phyloP scores from a whole-genome alignment of 768 basidiomycete genomes.

The Lactarius akahatsu region DNA sequence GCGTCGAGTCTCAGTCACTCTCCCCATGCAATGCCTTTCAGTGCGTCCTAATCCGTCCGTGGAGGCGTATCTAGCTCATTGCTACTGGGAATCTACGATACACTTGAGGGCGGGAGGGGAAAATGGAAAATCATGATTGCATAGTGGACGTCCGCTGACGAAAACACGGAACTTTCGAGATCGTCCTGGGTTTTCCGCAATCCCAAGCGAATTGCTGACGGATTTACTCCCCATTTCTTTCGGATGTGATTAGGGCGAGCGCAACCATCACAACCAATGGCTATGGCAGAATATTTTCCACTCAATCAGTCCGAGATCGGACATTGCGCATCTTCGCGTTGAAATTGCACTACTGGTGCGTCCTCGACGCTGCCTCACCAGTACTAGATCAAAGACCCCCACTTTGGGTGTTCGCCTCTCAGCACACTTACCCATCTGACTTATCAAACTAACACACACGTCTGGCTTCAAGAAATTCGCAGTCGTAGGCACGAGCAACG shows the following conservation, averaged over 20 bases:
- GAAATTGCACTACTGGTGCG: not conserved
- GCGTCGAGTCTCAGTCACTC: too few relatives aligned
- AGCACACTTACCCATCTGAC: not conserved
- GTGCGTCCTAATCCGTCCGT: too few relatives aligned
- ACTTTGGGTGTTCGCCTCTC: not conserved
- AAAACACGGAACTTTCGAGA: not conserved
- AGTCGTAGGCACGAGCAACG: conserved; percentile 10
- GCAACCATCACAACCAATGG: not conserved
- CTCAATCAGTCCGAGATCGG: not conserved
- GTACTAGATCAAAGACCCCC: not conserved
- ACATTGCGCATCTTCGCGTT: too few relatives aligned
- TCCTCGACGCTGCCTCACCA: not conserved
- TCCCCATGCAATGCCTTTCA: too few relatives aligned
- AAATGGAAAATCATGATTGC: not conserved
- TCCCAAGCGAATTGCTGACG: not conserved
- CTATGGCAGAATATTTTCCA: not conserved
- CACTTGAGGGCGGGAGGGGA: too few relatives aligned
- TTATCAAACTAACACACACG: conserved; percentile 1
- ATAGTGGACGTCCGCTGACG: not conserved
- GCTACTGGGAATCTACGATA: too few relatives aligned
- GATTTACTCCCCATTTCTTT: not conserved
- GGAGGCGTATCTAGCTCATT: too few relatives aligned
- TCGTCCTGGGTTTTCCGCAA: not conserved
- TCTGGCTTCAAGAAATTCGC: conserved; percentile 25
- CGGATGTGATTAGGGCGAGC: not conserved